Conservation (phyloP, 805 yeast species). For the Sungouiella thailandica region DNA sequence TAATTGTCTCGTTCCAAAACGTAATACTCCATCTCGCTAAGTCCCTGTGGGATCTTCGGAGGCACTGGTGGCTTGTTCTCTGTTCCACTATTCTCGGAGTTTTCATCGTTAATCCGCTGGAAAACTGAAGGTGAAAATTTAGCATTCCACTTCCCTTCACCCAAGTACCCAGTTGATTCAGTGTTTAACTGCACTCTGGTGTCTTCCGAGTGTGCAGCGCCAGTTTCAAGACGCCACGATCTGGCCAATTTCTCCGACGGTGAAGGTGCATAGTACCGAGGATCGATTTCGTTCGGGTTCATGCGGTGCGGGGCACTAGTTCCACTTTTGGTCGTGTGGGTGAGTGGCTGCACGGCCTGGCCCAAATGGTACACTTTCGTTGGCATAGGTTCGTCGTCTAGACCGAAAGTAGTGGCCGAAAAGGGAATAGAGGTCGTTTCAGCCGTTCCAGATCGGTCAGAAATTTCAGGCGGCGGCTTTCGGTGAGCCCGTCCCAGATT, state of each 20-base stretch:
- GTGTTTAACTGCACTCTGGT: slow-evolving; percentile 25
- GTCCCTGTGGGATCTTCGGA: slow-evolving; percentile 40
- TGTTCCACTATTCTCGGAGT: slow-evolving; percentile 13
- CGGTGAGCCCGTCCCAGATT: slow-evolving; percentile 4
- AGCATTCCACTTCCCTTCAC: slow-evolving; percentile 29
- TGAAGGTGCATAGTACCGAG: slow-evolving; percentile 42
- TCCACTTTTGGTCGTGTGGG: slow-evolving; percentile 10
- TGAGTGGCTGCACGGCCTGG: slow-evolving; percentile 28
- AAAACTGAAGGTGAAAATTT: slow-evolving; percentile 32
- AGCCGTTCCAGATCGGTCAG: background rate
- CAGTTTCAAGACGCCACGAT: slow-evolving; percentile 19
- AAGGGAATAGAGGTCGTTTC: slow-evolving; percentile 30
- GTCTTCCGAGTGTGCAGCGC: slow-evolving; percentile 15
- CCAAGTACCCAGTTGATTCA: slow-evolving; percentile 35
- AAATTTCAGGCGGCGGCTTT: slow-evolving; percentile 13
- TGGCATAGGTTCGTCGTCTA: slow-evolving; percentile 28
- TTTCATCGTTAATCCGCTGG: slow-evolving; percentile 23
- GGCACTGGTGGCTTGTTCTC: slow-evolving; percentile 38
- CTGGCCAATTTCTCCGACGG: slow-evolving; percentile 38
- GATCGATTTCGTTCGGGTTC: slow-evolving; percentile 21
- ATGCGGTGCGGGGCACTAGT: slow-evolving; percentile 1
- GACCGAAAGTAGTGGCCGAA: slow-evolving; percentile 39
- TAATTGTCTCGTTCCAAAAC: slow-evolving; percentile 37
- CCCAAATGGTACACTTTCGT: slow-evolving; percentile 34
- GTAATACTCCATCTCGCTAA: slow-evolving; percentile 39